Percentiles rank a stretch among this genome's conserved stretches.
Evolutionary conservation across 1,284 basidiomycete genomes (phyloP).

Genomic region (Papiliotrema terrestris): DNA sequence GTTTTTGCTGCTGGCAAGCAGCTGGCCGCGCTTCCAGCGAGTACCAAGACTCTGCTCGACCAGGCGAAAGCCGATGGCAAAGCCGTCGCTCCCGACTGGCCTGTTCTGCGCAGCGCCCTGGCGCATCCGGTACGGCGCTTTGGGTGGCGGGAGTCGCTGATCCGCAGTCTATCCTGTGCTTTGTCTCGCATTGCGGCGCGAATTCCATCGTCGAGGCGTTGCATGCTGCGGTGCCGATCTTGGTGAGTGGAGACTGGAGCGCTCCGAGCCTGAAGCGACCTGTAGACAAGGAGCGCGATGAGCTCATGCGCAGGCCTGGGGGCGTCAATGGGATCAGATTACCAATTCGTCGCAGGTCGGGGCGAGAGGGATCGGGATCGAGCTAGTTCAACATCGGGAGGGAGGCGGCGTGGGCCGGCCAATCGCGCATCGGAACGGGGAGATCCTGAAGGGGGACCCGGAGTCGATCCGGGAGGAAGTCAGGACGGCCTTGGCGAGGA

Average conservation of each 20-base stretch:
- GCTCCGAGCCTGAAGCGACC: no score
- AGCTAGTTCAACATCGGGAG: constrained; percentile 15
- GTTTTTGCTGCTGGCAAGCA: constrained; percentile 15
- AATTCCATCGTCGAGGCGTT: constrained; percentile 13
- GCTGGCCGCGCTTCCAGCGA: constrained; percentile 3
- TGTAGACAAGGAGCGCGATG: no score
- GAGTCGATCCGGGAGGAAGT: constrained; percentile 5
- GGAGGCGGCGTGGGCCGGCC: constrained; percentile 9
- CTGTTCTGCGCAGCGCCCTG: constrained; percentile 10
- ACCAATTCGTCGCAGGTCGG: constrained; percentile 4
- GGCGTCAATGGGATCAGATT: constrained; percentile 9
- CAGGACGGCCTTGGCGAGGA: neutral
- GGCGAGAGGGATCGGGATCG: constrained; percentile 8
- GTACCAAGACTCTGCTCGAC: constrained; percentile 4
- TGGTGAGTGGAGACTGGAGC: constrained; percentile 3
- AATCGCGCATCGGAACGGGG: constrained; percentile 3
- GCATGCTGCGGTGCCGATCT: constrained; percentile 11
- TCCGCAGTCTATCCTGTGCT: constrained; percentile 6
- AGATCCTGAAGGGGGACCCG: constrained; percentile 5
- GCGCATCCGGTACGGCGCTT: constrained; percentile 2
- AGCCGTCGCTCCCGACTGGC: constrained; percentile 14
- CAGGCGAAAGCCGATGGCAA: constrained; percentile 4
- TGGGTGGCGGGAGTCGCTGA: no score
- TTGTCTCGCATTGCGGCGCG: constrained; percentile 16
- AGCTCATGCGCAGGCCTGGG: constrained; percentile 11